These are phyloP conservation scores for Flaveria trinervia DNA, from an alignment of 129 eudicot species.

Conservation along the genomic window DNA sequence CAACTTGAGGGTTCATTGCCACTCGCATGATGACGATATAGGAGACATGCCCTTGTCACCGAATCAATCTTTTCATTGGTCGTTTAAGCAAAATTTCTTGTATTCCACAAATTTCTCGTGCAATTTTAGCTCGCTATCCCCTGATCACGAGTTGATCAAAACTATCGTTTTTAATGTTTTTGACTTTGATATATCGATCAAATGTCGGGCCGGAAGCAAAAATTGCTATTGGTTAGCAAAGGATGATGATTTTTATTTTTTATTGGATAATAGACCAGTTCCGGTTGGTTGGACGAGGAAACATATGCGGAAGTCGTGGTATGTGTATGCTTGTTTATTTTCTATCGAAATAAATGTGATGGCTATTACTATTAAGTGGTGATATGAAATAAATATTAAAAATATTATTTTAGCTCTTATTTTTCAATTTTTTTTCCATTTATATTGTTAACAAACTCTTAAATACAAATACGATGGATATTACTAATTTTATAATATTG, in stretches of 20 bases:
- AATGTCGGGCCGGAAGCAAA: not conserved
- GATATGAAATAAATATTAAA: not conserved
- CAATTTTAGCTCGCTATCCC: not conserved
- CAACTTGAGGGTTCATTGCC: conserved; percentile 5
- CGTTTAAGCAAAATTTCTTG: not conserved
- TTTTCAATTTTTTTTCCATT: not conserved
- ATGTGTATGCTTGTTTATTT: conserved; percentile 3
- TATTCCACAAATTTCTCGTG: not conserved
- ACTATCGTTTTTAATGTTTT: not conserved
- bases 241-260: conserved; percentile 11
- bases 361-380: too few species aligned
- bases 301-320: not conserved
- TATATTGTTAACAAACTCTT: not conserved
- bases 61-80: not conserved
- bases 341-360: not conserved
- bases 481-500: too few species aligned
- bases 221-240: not conserved
- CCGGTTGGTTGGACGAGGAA: not conserved
- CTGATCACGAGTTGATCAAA: not conserved
- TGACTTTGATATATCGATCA: not conserved
- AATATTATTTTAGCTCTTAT: not conserved
- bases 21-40: not conserved
- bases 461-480: not conserved
- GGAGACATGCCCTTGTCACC: not conserved
- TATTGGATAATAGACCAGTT: not conserved